These are phyloP conservation scores for Durio zibethinus DNA, from an alignment of 345 rosid genomes.

Conservation along the genomic window DNA sequence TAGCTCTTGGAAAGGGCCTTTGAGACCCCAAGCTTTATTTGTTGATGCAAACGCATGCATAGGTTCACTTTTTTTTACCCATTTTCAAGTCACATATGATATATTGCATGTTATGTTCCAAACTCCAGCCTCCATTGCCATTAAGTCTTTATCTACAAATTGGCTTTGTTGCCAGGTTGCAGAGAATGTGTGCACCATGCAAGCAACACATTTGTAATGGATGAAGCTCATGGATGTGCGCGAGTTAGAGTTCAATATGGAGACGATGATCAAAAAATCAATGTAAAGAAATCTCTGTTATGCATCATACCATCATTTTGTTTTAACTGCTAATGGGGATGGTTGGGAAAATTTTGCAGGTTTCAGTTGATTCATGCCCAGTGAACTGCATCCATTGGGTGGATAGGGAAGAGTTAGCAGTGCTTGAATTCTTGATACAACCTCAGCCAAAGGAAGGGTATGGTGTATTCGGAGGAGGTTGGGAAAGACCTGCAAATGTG, in stretches of 20 bases:
- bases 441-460: constrained; percentile 47
- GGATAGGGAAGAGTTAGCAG: constrained; percentile 43
- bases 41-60: constrained; percentile 61
- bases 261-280: constrained; percentile 42
- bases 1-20: constrained; percentile 61
- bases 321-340: background rate
- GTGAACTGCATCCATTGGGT: constrained; percentile 68
- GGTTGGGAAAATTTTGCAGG: constrained; percentile 24
- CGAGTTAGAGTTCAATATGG: constrained; percentile 56
- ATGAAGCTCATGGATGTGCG: constrained; percentile 47
- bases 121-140: background rate
- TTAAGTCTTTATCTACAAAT: background rate
- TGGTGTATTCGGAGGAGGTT: constrained; percentile 61
- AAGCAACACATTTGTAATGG: constrained; percentile 53
- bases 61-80: constrained; percentile 22
- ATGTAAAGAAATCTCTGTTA: constrained; percentile 28
- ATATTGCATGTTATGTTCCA: background rate
- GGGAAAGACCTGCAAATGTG: constrained; percentile 55
- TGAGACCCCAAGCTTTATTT: constrained; percentile 52
- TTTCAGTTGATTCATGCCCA: constrained; percentile 59
- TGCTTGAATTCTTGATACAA: constrained; percentile 48
- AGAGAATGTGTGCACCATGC: constrained; percentile 59
- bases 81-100: background rate
- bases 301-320: background rate
- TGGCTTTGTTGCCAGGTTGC: constrained; percentile 43